Percentiles rank a stretch among this genome's conserved stretches.
Conservation (phyloP, 495 filamentous ascomycete genomes). For the Daldinia concentrica region DNA sequence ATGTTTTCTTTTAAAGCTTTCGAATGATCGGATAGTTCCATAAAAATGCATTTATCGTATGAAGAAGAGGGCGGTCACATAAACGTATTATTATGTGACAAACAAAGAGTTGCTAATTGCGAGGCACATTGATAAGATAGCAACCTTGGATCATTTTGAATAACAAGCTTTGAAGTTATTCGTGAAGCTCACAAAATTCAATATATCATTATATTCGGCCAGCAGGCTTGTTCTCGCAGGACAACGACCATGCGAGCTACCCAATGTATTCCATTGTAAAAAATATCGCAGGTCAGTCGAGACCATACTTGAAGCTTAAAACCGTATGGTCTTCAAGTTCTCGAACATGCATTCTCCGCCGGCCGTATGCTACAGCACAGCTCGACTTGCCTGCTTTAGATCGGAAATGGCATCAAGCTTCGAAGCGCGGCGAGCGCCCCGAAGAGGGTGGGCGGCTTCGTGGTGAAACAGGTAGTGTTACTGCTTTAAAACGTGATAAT, state of each 20-base stretch:
- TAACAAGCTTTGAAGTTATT: not conserved
- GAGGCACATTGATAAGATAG: not conserved
- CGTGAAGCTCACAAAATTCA: conserved; percentile 6
- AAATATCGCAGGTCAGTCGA: conserved; percentile 35
- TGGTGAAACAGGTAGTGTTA: not conserved
- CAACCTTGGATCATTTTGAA: not conserved
- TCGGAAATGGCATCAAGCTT: conserved; percentile 73
- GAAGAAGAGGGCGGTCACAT: not conserved
- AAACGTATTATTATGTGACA: not conserved
- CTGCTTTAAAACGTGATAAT: conserved; percentile 4
- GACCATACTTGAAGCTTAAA: conserved; percentile 32
- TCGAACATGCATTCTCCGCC: conserved; percentile 25
- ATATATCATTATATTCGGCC: not conserved
- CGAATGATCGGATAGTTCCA: too few species aligned
- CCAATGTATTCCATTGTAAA: conserved; percentile 40
- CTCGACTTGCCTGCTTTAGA: conserved; percentile 74
- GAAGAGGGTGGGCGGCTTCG: not conserved
- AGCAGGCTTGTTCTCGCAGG: conserved; percentile 1
- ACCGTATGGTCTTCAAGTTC: conserved; percentile 14
- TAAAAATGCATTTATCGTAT: too few species aligned
- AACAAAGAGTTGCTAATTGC: not conserved
- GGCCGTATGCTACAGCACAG: conserved; percentile 49
- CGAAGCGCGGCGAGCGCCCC: conserved; percentile 33
- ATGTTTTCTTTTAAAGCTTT: too few species aligned
- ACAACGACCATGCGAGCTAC: conserved; percentile 30